Evolutionary conservation across 2,329 filamentous ascomycete species (phyloP).

Genomic region (Cladosporium sp.): DNA sequence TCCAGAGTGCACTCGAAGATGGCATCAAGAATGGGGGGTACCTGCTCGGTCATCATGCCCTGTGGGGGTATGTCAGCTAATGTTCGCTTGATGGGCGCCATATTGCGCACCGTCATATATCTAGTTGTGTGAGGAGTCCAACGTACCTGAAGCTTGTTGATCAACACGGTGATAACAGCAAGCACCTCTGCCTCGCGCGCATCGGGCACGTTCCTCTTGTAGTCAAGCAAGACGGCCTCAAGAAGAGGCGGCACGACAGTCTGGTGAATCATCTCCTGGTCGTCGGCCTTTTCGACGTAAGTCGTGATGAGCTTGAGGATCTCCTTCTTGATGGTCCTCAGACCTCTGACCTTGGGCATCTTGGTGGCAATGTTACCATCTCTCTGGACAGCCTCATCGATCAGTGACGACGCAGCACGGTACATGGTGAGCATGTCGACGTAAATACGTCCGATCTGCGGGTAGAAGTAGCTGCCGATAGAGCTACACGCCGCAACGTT

Average conservation of each 20-base stretch:
- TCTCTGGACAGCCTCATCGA: slow-evolving; percentile 84
- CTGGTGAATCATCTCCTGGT: slow-evolving; percentile 85
- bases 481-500: slow-evolving; percentile 98
- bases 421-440: slow-evolving; percentile 99
- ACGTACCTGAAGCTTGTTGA: slow-evolving; percentile 92
- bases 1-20: slow-evolving; percentile 98
- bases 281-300: slow-evolving; percentile 97
- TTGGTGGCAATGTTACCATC: slow-evolving; percentile 94
- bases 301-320: slow-evolving; percentile 98
- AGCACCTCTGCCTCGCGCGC: slow-evolving; percentile 95
- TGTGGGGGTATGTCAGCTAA: slow-evolving; percentile 44
- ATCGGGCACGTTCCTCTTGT: slow-evolving; percentile 94
- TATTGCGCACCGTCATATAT: slow-evolving; percentile 43
- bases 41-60: slow-evolving; percentile 96
- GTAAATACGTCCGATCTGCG: slow-evolving; percentile 96
- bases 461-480: slow-evolving; percentile 95
- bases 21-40: slow-evolving; percentile 95
- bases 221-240: slow-evolving; percentile 91
- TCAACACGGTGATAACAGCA: slow-evolving; percentile 96
- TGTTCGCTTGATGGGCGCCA: slow-evolving; percentile 20
- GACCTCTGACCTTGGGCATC: slow-evolving; percentile 91
- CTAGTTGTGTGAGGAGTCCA: slow-evolving; percentile 54
- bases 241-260: slow-evolving; percentile 96
- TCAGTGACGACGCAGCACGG: slow-evolving; percentile 90
- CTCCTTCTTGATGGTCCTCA: slow-evolving; percentile 98